Evolutionary conservation across 441 rosid genomes (phyloP).

Genomic region (Theobroma grandiflorum): DNA sequence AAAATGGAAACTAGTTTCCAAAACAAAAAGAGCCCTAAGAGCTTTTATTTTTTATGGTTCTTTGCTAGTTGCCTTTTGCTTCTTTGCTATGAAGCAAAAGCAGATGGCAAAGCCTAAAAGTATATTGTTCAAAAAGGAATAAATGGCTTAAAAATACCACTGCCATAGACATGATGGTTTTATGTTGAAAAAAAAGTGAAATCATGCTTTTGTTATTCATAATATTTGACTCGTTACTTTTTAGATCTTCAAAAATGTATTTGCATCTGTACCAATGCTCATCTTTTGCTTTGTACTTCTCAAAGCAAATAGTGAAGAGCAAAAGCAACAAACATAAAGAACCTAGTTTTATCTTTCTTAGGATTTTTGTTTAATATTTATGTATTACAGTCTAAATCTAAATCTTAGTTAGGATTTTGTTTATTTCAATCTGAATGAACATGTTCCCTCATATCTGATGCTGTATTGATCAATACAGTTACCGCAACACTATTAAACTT

Average conservation of each 20-base stretch:
- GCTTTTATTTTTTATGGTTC: background rate
- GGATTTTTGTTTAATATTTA: background rate
- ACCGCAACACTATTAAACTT: constrained; percentile 86
- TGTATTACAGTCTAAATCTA: background rate
- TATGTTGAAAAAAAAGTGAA: background rate
- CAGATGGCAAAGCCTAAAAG: background rate
- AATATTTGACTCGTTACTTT: background rate
- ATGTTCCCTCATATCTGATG: background rate
- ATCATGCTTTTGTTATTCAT: background rate
- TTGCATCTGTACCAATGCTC: background rate
- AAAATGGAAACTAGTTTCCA: background rate
- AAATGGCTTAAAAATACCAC: background rate
- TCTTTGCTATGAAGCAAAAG: background rate
- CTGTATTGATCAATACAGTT: constrained; percentile 62
- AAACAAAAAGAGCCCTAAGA: background rate
- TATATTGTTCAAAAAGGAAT: background rate
- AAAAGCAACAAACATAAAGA: background rate
- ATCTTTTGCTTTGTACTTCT: background rate
- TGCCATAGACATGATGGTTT: background rate
- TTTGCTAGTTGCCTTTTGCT: background rate
- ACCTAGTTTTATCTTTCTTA: background rate
- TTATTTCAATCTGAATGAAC: constrained; percentile 2
- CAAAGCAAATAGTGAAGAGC: background rate
- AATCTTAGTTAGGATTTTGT: background rate
- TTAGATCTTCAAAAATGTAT: constrained; percentile 17